Conservation (phyloP, 1,284 basidiomycete genomes). For the Tremellales sp. region DNA sequence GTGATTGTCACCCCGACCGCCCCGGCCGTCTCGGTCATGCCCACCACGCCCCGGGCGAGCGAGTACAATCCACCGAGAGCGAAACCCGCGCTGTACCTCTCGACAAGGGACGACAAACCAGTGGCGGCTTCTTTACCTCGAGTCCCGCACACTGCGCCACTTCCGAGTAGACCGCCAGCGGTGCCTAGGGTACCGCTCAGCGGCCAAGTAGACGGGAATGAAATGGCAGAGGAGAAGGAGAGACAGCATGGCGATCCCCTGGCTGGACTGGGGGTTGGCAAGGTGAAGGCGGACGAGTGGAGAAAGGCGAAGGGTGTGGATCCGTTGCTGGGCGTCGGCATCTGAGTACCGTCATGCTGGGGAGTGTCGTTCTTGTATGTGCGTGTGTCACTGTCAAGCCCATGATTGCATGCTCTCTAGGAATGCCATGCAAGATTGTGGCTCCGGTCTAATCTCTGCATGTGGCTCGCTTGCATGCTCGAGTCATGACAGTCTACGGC, state of each 20-base stretch:
- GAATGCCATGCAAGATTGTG: too few species aligned
- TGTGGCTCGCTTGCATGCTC: too few species aligned
- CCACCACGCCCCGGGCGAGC: conserved; percentile 4
- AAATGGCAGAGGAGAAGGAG: background rate
- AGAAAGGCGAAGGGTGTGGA: conserved; percentile 4
- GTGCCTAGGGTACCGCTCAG: background rate
- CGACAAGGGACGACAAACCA: conserved; percentile 16
- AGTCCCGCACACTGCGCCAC: conserved; percentile 8
- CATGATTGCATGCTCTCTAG: too few species aligned
- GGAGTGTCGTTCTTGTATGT: too few species aligned
- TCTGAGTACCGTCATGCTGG: too few species aligned
- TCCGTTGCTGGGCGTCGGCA: conserved; percentile 13
- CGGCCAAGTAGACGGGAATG: background rate
- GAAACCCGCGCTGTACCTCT: conserved; percentile 14
- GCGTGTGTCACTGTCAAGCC: too few species aligned
- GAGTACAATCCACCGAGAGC: background rate
- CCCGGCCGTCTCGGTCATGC: conserved; percentile 4
- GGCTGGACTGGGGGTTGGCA: conserved; percentile 18
- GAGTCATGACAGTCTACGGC: too few species aligned
- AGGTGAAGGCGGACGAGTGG: conserved; percentile 1
- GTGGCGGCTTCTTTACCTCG: conserved; percentile 13
- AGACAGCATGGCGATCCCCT: conserved; percentile 10
- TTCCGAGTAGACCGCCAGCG: background rate
- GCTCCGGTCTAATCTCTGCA: too few species aligned
- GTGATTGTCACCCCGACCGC: conserved; percentile 13